A percentile compares a stretch with the other conserved stretches of the same genome.
Conservation (phyloP, 768 basidiomycete species). For the Naganishia vishniacii region DNA sequence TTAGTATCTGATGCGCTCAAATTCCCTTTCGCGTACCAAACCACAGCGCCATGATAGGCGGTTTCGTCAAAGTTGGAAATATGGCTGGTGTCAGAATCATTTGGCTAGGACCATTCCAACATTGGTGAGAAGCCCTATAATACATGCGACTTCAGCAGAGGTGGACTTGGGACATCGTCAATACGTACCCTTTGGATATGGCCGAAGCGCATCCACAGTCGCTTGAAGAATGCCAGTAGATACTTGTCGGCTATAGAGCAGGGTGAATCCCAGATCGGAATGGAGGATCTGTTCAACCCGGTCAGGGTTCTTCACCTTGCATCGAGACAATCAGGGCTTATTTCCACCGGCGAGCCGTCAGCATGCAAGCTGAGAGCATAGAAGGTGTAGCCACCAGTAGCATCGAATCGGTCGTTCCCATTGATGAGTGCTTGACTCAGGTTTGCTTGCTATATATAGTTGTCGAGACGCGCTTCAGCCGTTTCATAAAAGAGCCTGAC, state of each 20-base stretch:
- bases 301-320: background rate
- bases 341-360: constrained; percentile 52
- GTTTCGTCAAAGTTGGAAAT: constrained; percentile 40
- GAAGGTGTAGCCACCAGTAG: constrained; percentile 45
- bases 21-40: too few relatives aligned
- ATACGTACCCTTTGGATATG: constrained; percentile 52
- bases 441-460: constrained; percentile 49
- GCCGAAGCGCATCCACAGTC: constrained; percentile 50
- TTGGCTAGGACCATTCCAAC: constrained; percentile 55
- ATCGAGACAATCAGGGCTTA: constrained; percentile 28
- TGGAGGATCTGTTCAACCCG: constrained; percentile 44
- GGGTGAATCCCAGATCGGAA: constrained; percentile 52
- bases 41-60: constrained; percentile 50
- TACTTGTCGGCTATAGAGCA: constrained; percentile 51
- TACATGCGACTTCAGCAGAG: background rate
- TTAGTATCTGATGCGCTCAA: background rate
- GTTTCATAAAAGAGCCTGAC: constrained; percentile 43
- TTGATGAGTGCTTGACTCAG: constrained; percentile 46
- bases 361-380: constrained; percentile 51
- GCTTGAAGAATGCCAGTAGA: constrained; percentile 49
- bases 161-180: background rate
- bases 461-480: constrained; percentile 47
- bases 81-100: constrained; percentile 52
- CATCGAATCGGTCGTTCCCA: constrained; percentile 31
- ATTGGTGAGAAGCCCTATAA: constrained; percentile 51